Percentiles rank a stretch among this genome's conserved stretches.
These are phyloP conservation scores for Colletotrichum horii DNA, from an alignment of 2,329 filamentous ascomycete genomes.

Conservation along the genomic window DNA sequence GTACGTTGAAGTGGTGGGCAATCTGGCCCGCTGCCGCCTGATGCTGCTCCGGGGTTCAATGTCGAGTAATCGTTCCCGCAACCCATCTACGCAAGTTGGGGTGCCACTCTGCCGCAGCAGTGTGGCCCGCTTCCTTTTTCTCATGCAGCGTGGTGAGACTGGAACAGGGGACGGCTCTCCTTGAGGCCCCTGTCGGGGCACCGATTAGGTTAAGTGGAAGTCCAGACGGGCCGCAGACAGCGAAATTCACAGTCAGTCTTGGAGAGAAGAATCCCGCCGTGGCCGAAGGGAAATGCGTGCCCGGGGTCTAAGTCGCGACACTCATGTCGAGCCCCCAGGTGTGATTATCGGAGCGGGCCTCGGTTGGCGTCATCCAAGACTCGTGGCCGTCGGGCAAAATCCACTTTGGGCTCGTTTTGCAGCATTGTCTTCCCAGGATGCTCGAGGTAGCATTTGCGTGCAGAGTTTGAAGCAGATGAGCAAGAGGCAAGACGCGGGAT, in stretches of 20 bases:
- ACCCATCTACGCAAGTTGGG: slow-evolving; percentile 16
- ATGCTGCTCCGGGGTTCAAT: background rate
- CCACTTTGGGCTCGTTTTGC: slow-evolving; percentile 4
- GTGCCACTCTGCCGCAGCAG: slow-evolving; percentile 11
- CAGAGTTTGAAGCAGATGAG: background rate
- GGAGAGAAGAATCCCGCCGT: background rate
- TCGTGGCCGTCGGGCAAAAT: background rate
- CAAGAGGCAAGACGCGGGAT: background rate
- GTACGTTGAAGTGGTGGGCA: background rate
- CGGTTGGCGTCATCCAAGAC: slow-evolving; percentile 11
- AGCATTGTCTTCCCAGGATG: background rate
- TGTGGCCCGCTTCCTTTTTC: slow-evolving; percentile 12
- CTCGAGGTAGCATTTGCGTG: background rate
- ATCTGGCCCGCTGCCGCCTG: background rate
- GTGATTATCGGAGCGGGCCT: background rate
- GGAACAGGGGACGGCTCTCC: slow-evolving; percentile 3
- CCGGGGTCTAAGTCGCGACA: background rate
- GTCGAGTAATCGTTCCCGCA: slow-evolving; percentile 15
- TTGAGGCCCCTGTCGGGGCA: background rate
- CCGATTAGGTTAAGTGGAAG: background rate
- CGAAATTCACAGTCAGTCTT: background rate
- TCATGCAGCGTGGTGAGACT: slow-evolving; percentile 11
- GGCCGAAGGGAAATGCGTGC: background rate
- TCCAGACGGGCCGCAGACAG: background rate
- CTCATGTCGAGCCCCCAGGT: background rate